These are phyloP conservation scores for Lepidopterella palustris DNA, from an alignment of 495 filamentous ascomycete genomes.

Conservation along the genomic window DNA sequence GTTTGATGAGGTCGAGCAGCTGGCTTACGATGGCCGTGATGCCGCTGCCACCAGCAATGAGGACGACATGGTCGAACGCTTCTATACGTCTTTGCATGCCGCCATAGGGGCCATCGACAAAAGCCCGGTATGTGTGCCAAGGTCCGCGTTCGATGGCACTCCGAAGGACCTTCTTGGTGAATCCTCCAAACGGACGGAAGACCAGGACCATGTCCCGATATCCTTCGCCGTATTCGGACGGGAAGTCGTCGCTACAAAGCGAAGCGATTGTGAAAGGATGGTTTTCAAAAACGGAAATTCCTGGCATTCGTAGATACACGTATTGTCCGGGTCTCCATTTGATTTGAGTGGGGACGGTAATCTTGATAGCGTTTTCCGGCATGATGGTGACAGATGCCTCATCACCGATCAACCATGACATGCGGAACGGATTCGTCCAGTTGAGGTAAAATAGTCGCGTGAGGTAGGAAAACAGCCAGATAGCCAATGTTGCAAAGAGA, in stretches of 20 bases:
- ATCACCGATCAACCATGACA: constrained; percentile 78
- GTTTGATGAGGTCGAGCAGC: constrained; percentile 83
- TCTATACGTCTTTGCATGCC: constrained; percentile 88
- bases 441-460: constrained; percentile 60
- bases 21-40: constrained; percentile 92
- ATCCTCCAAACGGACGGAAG: constrained; percentile 84
- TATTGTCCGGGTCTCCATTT: constrained; percentile 92
- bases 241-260: constrained; percentile 78
- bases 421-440: constrained; percentile 73
- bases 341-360: constrained; percentile 89
- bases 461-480: constrained; percentile 59
- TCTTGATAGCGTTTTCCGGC: constrained; percentile 84
- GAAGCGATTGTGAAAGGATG: constrained; percentile 96
- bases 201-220: constrained; percentile 85
- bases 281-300: constrained; percentile 81
- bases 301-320: constrained; percentile 88
- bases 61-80: constrained; percentile 85
- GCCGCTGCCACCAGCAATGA: constrained; percentile 89
- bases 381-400: constrained; percentile 80
- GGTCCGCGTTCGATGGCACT: constrained; percentile 74
- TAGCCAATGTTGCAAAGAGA: constrained; percentile 71
- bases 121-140: constrained; percentile 80
- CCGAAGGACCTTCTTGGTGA: constrained; percentile 71
- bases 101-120: constrained; percentile 89
- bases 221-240: constrained; percentile 76